Conservation (phyloP, 2,329 filamentous ascomycete species). For the Fusarium torulosum region DNA sequence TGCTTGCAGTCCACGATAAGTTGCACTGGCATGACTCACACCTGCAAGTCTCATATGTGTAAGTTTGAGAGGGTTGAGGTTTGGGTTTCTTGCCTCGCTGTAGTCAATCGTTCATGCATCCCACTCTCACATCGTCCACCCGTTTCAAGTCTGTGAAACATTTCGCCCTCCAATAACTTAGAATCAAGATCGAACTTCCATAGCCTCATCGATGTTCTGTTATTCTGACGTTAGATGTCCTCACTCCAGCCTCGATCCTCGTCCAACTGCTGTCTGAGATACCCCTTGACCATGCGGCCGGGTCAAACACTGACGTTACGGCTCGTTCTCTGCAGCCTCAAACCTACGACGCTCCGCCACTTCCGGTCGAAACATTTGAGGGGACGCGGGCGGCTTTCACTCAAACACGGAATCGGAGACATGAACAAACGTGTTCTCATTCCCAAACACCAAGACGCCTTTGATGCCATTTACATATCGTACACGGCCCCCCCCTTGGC, state of each 20-base stretch:
- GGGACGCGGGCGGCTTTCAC: neutral
- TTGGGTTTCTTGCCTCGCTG: conserved; percentile 15
- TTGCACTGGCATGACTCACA: conserved; percentile 5
- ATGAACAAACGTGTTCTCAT: conserved; percentile 13
- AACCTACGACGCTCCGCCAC: conserved; percentile 1
- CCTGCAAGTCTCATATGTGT: conserved; percentile 19
- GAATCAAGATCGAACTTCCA: conserved; percentile 34
- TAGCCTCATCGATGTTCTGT: conserved; percentile 30
- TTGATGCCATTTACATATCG: conserved; percentile 29
- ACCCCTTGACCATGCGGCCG: conserved; percentile 14
- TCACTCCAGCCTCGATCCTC: conserved; percentile 30
- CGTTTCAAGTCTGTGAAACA: conserved; percentile 39
- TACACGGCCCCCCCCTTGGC: conserved; percentile 17
- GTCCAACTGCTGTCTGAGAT: conserved; percentile 3
- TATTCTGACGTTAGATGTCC: conserved; percentile 14
- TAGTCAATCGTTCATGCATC: conserved; percentile 11
- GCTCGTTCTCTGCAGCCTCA: conserved; percentile 34
- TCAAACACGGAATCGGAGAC: conserved; percentile 9
- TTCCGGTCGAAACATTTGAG: neutral
- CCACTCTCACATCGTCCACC: conserved; percentile 7
- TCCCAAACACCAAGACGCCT: conserved; percentile 35
- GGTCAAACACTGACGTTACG: conserved; percentile 30
- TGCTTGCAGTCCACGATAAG: conserved; percentile 20
- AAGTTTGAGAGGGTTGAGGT: neutral
- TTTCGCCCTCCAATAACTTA: conserved; percentile 20